These are phyloP conservation scores for Acanthamoeba lenticulata DNA, from an alignment of 208 protist species.

Conservation along the genomic window DNA sequence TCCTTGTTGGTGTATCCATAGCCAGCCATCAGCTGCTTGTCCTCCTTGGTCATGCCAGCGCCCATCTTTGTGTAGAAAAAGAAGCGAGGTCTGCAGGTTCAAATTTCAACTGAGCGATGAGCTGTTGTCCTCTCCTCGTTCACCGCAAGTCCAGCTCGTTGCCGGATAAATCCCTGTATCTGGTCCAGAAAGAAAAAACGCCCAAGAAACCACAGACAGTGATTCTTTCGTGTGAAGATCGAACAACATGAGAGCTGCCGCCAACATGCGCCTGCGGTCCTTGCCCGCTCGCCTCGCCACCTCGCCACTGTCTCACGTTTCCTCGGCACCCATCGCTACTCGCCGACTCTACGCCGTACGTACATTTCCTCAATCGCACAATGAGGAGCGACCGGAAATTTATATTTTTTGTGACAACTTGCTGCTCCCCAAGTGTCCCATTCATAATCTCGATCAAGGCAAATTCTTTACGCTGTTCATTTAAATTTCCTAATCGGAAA, in stretches of 20 bases:
- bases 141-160: neutral
- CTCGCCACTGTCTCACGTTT: neutral
- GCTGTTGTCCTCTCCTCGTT: neutral
- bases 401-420: neutral
- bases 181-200: neutral
- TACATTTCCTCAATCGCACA: neutral
- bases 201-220: neutral
- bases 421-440: neutral
- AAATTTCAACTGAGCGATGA: neutral
- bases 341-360: neutral
- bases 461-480: too few relatives aligned
- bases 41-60: neutral
- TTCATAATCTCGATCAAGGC: neutral
- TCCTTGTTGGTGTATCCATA: conserved; percentile 35
- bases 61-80: neutral
- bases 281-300: neutral
- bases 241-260: neutral
- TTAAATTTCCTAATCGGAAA: neutral
- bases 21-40: neutral
- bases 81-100: too few relatives aligned
- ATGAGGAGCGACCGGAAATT: neutral
- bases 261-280: neutral
- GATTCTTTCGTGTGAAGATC: neutral
- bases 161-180: too few relatives aligned
- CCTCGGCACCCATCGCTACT: neutral